phyloP scores from a whole-genome alignment of 768 basidiomycete species.

The Boletus vinaceobasis region DNA sequence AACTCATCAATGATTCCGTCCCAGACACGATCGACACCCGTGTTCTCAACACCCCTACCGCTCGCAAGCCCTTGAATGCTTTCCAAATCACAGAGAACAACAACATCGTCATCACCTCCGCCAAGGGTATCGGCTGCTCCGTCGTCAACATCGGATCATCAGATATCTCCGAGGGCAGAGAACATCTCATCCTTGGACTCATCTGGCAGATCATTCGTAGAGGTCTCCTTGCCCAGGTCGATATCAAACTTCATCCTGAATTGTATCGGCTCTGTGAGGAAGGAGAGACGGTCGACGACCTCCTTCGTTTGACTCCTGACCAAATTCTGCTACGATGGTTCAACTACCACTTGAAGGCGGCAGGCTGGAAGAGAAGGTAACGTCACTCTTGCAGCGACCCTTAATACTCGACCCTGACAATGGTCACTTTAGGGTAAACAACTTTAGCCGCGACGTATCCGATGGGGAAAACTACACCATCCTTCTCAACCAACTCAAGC shows the following conservation, averaged over 20 bases:
- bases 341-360: slow-evolving; percentile 96
- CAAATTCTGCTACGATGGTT: slow-evolving; percentile 99
- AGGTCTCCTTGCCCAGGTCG: slow-evolving; percentile 90
- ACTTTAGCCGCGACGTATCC: slow-evolving; percentile 95
- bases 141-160: slow-evolving; percentile 97
- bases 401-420: slow-evolving; percentile 2
- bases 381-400: neutral
- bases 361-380: slow-evolving; percentile 84
- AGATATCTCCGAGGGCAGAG: slow-evolving; percentile 89
- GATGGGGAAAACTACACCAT: slow-evolving; percentile 98
- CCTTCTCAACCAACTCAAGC: slow-evolving; percentile 92
- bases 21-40: slow-evolving; percentile 99
- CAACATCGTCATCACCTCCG: slow-evolving; percentile 98
- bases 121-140: slow-evolving; percentile 97
- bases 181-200: slow-evolving; percentile 94
- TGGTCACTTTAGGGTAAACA: slow-evolving; percentile 69
- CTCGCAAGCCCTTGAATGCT: slow-evolving; percentile 84
- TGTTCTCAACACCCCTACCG: slow-evolving; percentile 87
- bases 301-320: slow-evolving; percentile 90
- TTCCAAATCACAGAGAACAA: slow-evolving; percentile 99
- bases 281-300: slow-evolving; percentile 94
- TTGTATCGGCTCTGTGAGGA: slow-evolving; percentile 94
- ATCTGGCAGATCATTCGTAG: slow-evolving; percentile 99
- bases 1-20: slow-evolving; percentile 98
- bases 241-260: slow-evolving; percentile 98